Conservation (phyloP, 768 basidiomycete species). For the Hortiboletus campestris region DNA sequence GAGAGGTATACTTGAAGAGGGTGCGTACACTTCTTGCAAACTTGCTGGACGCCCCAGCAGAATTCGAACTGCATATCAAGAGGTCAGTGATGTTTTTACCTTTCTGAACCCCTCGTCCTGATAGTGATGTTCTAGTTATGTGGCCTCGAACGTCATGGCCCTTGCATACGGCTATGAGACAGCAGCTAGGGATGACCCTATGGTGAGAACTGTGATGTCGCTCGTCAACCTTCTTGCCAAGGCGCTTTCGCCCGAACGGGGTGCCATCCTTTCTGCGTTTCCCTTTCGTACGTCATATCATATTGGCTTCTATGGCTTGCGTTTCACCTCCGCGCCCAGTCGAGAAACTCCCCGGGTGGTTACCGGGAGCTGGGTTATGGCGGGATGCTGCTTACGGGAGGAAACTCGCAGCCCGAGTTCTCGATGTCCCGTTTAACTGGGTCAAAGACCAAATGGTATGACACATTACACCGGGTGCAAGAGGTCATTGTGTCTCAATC, state of each 20-base stretch:
- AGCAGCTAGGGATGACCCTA: slow-evolving; percentile 17
- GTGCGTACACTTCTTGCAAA: slow-evolving; percentile 19
- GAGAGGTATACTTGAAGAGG: slow-evolving; percentile 22
- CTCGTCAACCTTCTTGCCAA: slow-evolving; percentile 20
- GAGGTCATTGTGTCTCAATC: too few relatives aligned
- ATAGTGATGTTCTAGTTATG: slow-evolving; percentile 9
- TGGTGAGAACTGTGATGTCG: slow-evolving; percentile 18
- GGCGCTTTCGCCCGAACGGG: slow-evolving; percentile 20
- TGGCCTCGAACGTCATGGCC: slow-evolving; percentile 26
- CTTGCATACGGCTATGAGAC: slow-evolving; percentile 27
- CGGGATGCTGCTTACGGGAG: slow-evolving; percentile 14
- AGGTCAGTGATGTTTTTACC: slow-evolving; percentile 1
- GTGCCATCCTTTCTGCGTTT: slow-evolving; percentile 20
- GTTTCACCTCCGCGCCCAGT: slow-evolving; percentile 9
- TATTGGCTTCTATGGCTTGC: neutral
- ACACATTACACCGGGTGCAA: too few relatives aligned
- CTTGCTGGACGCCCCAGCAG: slow-evolving; percentile 20
- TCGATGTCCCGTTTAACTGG: slow-evolving; percentile 25
- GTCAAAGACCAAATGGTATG: slow-evolving; percentile 25
- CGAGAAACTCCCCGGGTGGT: slow-evolving; percentile 22
- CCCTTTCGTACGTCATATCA: slow-evolving; percentile 19
- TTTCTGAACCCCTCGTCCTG: neutral
- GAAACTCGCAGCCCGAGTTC: slow-evolving; percentile 16
- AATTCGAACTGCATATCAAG: slow-evolving; percentile 26
- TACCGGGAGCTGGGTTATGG: slow-evolving; percentile 23